A percentile compares a stretch with the other conserved stretches of the same genome.
phyloP scores from a whole-genome alignment of 2,329 filamentous ascomycete species.

The Microsporum canis region DNA sequence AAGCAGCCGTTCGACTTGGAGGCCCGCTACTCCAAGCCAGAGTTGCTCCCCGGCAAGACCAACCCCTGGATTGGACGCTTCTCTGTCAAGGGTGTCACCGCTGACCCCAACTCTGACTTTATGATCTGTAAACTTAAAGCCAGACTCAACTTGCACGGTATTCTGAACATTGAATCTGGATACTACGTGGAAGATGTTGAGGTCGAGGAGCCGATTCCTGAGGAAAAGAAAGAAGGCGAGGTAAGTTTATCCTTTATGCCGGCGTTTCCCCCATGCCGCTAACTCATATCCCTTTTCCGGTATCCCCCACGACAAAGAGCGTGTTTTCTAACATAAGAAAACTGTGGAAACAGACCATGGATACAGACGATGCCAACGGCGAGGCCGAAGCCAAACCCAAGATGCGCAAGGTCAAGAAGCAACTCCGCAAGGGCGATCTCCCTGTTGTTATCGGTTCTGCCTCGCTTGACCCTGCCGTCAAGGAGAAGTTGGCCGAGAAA shows the following conservation, averaged over 20 bases:
- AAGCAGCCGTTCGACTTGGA: slow-evolving; percentile 96
- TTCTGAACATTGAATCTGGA: slow-evolving; percentile 90
- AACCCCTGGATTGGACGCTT: slow-evolving; percentile 96
- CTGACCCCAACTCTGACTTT: slow-evolving; percentile 86
- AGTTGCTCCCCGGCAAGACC: slow-evolving; percentile 74
- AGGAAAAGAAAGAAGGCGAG: slow-evolving; percentile 56
- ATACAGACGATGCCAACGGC: slow-evolving; percentile 56
- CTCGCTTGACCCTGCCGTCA: slow-evolving; percentile 59
- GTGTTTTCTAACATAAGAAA: slow-evolving; percentile 20
- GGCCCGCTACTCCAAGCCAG: slow-evolving; percentile 81
- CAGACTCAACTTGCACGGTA: slow-evolving; percentile 87
- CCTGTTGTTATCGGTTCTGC: slow-evolving; percentile 74
- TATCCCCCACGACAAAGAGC: slow-evolving; percentile 10
- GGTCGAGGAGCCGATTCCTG: slow-evolving; percentile 83
- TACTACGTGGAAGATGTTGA: slow-evolving; percentile 98
- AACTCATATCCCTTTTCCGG: slow-evolving; percentile 9
- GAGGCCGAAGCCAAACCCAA: slow-evolving; percentile 60
- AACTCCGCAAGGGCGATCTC: slow-evolving; percentile 92
- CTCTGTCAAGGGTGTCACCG: slow-evolving; percentile 95
- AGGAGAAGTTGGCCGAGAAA: slow-evolving; percentile 61
- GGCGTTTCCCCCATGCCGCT: slow-evolving; percentile 5
- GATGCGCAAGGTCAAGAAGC: slow-evolving; percentile 98
- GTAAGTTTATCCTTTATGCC: slow-evolving; percentile 24
- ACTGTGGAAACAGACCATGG: slow-evolving; percentile 56
- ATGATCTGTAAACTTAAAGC: slow-evolving; percentile 99